These are phyloP conservation scores for Pseudocercospora cruenta DNA, from an alignment of 2,329 filamentous ascomycete species.

Conservation along the genomic window DNA sequence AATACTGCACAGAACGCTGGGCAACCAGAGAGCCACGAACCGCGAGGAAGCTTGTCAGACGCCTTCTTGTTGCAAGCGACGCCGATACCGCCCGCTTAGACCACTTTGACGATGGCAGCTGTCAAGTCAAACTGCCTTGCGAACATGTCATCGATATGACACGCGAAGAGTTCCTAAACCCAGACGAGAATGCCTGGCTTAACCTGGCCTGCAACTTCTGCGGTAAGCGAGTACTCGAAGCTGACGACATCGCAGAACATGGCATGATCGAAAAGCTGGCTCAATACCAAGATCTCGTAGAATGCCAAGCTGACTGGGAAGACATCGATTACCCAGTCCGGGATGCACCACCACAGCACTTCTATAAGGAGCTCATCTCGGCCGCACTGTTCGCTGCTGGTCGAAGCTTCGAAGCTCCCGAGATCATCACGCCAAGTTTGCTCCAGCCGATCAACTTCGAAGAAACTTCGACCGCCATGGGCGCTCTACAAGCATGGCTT, in stretches of 20 bases:
- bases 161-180: neutral
- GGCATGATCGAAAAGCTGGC: neutral
- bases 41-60: neutral
- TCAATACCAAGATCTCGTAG: neutral
- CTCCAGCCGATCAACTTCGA: slow-evolving; percentile 14
- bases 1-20: slow-evolving; percentile 10
- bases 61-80: neutral
- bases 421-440: neutral
- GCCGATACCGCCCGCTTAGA: neutral
- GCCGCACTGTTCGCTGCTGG: slow-evolving; percentile 3
- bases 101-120: neutral
- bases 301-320: slow-evolving; percentile 13
- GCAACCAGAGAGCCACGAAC: neutral
- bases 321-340: slow-evolving; percentile 5
- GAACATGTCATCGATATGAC: slow-evolving; percentile 1
- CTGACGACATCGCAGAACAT: slow-evolving; percentile 1
- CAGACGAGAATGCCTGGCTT: neutral
- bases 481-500: slow-evolving; percentile 4
- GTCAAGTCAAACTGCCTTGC: slow-evolving; percentile 5
- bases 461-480: slow-evolving; percentile 9
- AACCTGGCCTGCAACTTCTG: neutral
- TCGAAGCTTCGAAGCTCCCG: slow-evolving; percentile 15
- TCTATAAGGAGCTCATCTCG: neutral
- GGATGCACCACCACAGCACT: neutral
- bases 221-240: slow-evolving; percentile 7